phyloP scores from a whole-genome alignment of 148 eudicot genomes.

The Pouteria glomerata region DNA sequence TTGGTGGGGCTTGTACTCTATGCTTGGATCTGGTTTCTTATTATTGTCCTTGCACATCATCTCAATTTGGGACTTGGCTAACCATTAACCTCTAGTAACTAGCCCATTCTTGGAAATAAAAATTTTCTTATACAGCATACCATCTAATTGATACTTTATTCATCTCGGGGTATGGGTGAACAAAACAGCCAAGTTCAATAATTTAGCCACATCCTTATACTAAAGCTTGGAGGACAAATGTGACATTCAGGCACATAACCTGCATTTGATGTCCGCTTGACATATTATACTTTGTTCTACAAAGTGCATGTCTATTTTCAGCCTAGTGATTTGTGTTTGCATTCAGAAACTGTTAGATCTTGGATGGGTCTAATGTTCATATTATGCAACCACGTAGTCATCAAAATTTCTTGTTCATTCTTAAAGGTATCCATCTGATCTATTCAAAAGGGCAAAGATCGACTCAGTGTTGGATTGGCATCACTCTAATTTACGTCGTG shows the following conservation, averaged over 20 bases:
- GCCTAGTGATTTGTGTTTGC: neutral
- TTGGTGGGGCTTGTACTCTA: neutral
- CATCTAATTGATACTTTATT: neutral
- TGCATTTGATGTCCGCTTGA: neutral
- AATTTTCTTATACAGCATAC: neutral
- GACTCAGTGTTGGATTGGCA: conserved; percentile 97
- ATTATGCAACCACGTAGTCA: neutral
- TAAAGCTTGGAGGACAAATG: neutral
- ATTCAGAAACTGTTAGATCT: neutral
- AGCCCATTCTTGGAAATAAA: neutral
- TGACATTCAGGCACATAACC: neutral
- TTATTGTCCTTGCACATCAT: neutral
- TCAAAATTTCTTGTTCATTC: neutral
- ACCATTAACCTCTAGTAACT: neutral
- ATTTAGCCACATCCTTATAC: neutral
- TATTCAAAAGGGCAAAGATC: conserved; percentile 74
- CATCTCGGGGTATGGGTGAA: neutral
- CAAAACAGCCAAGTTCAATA: neutral
- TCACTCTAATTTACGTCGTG: conserved; percentile 79
- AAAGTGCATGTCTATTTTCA: neutral
- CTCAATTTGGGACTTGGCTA: neutral
- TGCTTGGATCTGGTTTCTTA: neutral
- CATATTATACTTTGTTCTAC: neutral
- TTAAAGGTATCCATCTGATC: conserved; percentile 86
- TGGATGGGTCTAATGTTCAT: neutral